Evolutionary conservation across 2,329 filamentous ascomycete species (phyloP), one percentile per base, ranked within the genome.

Genomic region (Penicillium sp.): DNA sequence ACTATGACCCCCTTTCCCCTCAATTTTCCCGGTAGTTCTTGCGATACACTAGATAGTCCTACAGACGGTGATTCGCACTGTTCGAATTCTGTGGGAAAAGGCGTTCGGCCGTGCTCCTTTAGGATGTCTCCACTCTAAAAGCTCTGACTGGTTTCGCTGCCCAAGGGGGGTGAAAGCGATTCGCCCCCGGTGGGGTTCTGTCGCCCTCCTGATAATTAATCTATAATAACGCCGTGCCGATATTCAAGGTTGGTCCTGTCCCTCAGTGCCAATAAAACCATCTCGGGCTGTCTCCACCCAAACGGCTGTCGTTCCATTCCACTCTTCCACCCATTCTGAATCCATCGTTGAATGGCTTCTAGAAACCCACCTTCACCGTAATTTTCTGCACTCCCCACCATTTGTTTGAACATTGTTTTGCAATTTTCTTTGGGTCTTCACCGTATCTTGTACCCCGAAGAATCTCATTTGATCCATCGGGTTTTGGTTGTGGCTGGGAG

Each of bases 21-120:
- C 5, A 28, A 5, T 33, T 33, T 33, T 33, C 29, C 29, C 24
- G 24, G 24, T 28, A 39, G 36, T 13, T 10, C 10, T 26, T 43
- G 39, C 28, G 23, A 43, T n/a, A 43, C 23, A n/a, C 39, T 43
- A 43, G 24, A 26, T 43, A 43, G 13, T 28, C 24, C 24, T 10
- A 28, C 24, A 28, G 24, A 33, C 13, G 29, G 8, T 40, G 23
- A 21, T 19, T 40, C 37, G 11, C 21, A 24, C 21, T 24, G 37
- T 24, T 40, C 23, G 37, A 40, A 23, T n/a, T n/a, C 37, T 21
- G 24, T 24, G 23, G 37, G 19, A 23, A 28, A 43, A 43, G 39
- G 39, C 39, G 39, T 43, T 43, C 39, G 39, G 23, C 39, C 39
- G 39, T 43, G 39, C 39, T 43, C 39, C 23, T 43, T 28, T 43